Evolutionary conservation across 495 filamentous ascomycete species (phyloP).

Genomic region (Penicillium atrosanguineum): DNA sequence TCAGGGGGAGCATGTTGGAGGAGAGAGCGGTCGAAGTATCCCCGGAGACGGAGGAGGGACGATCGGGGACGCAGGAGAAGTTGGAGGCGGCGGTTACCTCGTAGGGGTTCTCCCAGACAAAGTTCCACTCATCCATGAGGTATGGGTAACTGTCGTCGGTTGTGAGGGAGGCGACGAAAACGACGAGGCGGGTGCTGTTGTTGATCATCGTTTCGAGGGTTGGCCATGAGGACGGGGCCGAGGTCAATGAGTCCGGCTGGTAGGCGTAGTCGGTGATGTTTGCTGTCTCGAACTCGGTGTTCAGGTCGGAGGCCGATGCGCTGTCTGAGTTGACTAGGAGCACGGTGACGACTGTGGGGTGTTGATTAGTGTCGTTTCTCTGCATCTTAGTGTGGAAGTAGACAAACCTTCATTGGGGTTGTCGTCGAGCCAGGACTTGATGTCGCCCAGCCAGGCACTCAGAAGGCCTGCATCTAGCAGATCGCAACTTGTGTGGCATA

Average conservation of each 20-base stretch:
- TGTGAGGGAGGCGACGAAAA: constrained; percentile 58
- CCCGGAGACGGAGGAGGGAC: constrained; percentile 48
- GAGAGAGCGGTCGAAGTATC: constrained; percentile 43
- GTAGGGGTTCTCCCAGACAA: constrained; percentile 76
- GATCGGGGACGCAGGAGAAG: constrained; percentile 64
- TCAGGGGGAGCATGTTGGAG: constrained; percentile 52
- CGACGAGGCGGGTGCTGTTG: constrained; percentile 60
- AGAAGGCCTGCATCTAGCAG: constrained; percentile 67
- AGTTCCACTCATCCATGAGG: constrained; percentile 70
- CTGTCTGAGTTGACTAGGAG: constrained; percentile 71
- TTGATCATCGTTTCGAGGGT: constrained; percentile 66
- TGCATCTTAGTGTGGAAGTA: not conserved
- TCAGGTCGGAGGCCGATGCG: constrained; percentile 52
- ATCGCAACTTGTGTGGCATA: constrained; percentile 65
- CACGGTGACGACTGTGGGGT: constrained; percentile 60
- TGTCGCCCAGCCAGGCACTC: constrained; percentile 56
- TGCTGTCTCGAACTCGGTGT: constrained; percentile 52
- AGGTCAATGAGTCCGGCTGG: constrained; percentile 44
- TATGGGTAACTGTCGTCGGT: constrained; percentile 53
- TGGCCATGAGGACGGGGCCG: constrained; percentile 57
- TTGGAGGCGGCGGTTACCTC: constrained; percentile 61
- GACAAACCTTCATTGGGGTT: constrained; percentile 62
- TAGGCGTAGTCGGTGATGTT: constrained; percentile 64
- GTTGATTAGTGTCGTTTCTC: constrained; percentile 1
- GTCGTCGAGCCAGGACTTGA: constrained; percentile 65